These are phyloP conservation scores for Lathyrus aphaca DNA, from an alignment of 306 rosid genomes.

Conservation along the genomic window DNA sequence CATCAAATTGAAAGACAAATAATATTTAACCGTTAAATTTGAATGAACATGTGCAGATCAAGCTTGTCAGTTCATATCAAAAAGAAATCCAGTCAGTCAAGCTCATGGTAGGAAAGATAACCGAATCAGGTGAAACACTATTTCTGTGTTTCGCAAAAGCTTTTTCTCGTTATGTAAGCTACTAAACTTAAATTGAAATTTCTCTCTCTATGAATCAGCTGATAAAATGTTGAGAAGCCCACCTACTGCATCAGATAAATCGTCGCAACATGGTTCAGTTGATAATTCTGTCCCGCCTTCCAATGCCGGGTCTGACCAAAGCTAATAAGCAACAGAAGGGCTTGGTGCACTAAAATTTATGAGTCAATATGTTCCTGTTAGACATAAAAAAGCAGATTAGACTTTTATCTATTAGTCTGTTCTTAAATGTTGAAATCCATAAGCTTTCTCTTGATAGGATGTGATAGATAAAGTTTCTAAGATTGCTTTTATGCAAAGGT, in stretches of 20 bases:
- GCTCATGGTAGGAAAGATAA: constrained; percentile 49
- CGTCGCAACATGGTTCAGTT: constrained; percentile 38
- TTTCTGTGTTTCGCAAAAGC: constrained; percentile 3
- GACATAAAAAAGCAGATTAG: constrained; percentile 1
- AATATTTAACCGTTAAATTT: constrained; percentile 14
- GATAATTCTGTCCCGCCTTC: constrained; percentile 49
- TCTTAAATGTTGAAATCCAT: not conserved
- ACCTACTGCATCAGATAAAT: constrained; percentile 42
- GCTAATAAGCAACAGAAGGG: constrained; percentile 30
- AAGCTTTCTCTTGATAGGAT: constrained; percentile 25
- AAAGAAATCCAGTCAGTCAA: constrained; percentile 61
- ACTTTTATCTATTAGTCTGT: not conserved
- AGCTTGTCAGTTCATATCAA: constrained; percentile 60
- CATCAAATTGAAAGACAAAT: not conserved
- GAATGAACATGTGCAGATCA: constrained; percentile 55
- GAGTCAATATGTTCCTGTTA: constrained; percentile 7
- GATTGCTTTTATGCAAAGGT: constrained; percentile 21
- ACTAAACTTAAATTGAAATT: constrained; percentile 20
- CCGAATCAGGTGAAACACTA: constrained; percentile 66
- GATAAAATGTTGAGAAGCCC: constrained; percentile 45
- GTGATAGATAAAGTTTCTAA: not conserved
- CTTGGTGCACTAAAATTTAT: not conserved
- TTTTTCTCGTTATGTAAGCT: not conserved
- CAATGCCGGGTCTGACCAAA: constrained; percentile 47
- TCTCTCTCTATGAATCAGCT: constrained; percentile 36